Evolutionary conservation across 768 basidiomycete genomes (phyloP).

Genomic region (Leccinum rimulosum): DNA sequence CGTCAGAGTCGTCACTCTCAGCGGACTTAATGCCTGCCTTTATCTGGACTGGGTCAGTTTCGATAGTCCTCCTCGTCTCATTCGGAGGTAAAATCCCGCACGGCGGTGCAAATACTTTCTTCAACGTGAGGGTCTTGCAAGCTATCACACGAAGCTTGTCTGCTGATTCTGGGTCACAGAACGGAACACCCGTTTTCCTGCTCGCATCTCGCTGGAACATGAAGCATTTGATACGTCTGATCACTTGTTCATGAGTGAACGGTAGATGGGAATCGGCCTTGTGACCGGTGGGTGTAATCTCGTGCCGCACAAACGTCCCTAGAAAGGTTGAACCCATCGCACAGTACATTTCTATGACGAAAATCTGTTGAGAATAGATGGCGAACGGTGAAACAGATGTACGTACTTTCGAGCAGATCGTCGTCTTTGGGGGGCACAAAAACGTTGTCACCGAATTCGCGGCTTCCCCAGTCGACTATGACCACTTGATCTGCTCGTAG

Average conservation of each 20-base stretch:
- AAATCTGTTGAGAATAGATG: not conserved
- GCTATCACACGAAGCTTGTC: not conserved
- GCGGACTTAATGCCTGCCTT: constrained; percentile 5
- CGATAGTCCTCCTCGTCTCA: too few relatives aligned
- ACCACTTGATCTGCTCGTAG: constrained; percentile 10
- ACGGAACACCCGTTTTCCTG: constrained; percentile 1
- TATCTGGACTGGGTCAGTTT: not conserved
- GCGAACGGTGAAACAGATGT: not conserved
- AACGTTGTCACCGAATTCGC: constrained; percentile 6
- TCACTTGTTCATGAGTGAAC: not conserved
- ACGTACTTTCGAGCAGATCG: constrained; percentile 9
- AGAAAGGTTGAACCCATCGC: constrained; percentile 13
- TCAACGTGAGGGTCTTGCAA: constrained; percentile 6
- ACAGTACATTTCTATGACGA: constrained; percentile 11
- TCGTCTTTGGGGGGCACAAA: constrained; percentile 13
- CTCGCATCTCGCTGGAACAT: constrained; percentile 12
- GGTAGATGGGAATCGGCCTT: not conserved
- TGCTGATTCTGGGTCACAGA: not conserved
- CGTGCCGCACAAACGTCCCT: constrained; percentile 7
- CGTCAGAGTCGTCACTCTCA: not conserved
- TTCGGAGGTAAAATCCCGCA: not conserved
- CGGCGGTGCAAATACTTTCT: constrained; percentile 12
- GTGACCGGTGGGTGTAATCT: not conserved
- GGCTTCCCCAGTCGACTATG: constrained; percentile 13
- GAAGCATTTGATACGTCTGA: constrained; percentile 9